Evolutionary conservation across 257 asterid genomes (phyloP).

Genomic region (Anisodus acutangulus): DNA sequence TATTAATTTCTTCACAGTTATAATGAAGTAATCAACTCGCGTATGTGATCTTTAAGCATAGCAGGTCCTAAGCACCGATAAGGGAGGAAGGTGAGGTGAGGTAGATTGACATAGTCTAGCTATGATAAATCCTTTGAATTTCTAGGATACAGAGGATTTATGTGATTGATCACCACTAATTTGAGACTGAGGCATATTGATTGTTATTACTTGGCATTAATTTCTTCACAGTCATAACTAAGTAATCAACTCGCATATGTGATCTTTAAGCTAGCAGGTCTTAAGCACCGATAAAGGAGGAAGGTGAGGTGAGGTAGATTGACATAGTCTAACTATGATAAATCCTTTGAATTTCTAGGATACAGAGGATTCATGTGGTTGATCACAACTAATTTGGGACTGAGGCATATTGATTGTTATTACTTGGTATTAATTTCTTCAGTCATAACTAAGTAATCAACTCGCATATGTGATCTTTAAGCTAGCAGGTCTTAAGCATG

Average conservation of each 20-base stretch:
- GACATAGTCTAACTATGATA: constrained; percentile 22
- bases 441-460: not conserved
- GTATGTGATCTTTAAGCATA: not conserved
- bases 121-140: no score
- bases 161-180: no score
- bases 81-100: not conserved
- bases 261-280: no score
- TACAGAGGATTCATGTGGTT: not conserved
- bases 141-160: no score
- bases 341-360: not conserved
- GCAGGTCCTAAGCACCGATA: not conserved
- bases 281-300: no score
- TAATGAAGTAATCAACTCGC: not conserved
- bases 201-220: no score
- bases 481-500: no score
- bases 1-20: not conserved
- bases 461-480: not conserved
- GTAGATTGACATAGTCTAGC: not conserved
- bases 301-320: not conserved
- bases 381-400: constrained; percentile 1
- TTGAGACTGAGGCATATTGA: no score
- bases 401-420: constrained; percentile 1
- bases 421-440: not conserved
- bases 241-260: no score
- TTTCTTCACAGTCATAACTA: no score